Evolutionary conservation across 768 basidiomycete species (phyloP).

Genomic region (Suillus spraguei): DNA sequence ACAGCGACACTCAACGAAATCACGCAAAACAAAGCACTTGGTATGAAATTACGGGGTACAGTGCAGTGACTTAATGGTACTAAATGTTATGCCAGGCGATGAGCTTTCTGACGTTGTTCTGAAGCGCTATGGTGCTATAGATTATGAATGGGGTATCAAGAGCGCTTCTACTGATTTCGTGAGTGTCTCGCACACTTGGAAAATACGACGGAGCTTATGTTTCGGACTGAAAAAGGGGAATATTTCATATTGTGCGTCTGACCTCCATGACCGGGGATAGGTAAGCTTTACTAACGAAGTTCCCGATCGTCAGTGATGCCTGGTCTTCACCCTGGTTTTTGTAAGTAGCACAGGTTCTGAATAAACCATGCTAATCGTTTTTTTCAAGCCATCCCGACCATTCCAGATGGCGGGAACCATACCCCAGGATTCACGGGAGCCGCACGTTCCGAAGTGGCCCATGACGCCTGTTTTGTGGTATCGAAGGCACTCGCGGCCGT

Average conservation of each 20-base stretch:
- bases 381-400: constrained; percentile 64
- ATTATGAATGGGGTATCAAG: constrained; percentile 62
- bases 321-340: constrained; percentile 65
- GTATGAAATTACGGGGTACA: constrained; percentile 29
- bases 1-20: constrained; percentile 47
- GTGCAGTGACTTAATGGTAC: background rate
- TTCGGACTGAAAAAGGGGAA: constrained; percentile 33
- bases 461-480: constrained; percentile 60
- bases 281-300: constrained; percentile 12
- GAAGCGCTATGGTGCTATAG: constrained; percentile 57
- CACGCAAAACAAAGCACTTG: constrained; percentile 63
- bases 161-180: constrained; percentile 80
- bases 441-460: constrained; percentile 58
- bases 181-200: constrained; percentile 27
- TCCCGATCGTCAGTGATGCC: constrained; percentile 39
- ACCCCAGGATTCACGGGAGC: constrained; percentile 60
- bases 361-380: background rate
- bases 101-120: constrained; percentile 60
- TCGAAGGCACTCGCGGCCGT: constrained; percentile 67
- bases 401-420: constrained; percentile 71
- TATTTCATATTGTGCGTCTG: constrained; percentile 59
- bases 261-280: background rate
- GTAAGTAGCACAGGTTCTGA: constrained; percentile 8
- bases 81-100: constrained; percentile 41
- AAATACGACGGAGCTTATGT: background rate